phyloP scores from a whole-genome alignment of 73 alveolate species.

The Paramecium sexaurelia region DNA sequence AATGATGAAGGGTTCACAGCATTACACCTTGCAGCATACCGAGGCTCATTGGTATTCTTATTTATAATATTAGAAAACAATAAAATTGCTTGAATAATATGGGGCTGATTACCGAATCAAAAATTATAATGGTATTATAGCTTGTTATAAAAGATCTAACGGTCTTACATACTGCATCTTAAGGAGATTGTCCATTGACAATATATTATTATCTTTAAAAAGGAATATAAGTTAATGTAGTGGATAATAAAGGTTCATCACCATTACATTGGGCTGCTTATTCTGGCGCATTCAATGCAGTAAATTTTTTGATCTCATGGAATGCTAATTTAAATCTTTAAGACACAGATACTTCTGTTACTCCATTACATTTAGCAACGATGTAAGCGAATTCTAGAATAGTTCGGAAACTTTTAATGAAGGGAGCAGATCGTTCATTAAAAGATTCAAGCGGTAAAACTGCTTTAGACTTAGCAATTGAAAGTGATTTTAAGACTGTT shows the following conservation, averaged over 20 bases:
- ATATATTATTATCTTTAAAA: conserved; percentile 73
- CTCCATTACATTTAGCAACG: conserved; percentile 94
- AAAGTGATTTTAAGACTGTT: conserved; percentile 57
- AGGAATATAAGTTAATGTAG: conserved; percentile 71
- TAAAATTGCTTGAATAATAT: conserved; percentile 6
- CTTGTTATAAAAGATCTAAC: conserved; percentile 73
- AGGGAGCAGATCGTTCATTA: conserved; percentile 83
- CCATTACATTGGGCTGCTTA: conserved; percentile 99
- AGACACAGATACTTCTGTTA: conserved; percentile 85
- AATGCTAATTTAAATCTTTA: conserved; percentile 77
- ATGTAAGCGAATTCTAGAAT: conserved; percentile 81
- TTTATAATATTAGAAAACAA: neutral
- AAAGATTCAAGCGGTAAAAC: conserved; percentile 78
- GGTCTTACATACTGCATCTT: conserved; percentile 91
- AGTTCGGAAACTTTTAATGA: conserved; percentile 80
- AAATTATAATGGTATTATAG: conserved; percentile 23
- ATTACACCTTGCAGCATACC: conserved; percentile 91
- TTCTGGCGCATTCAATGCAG: conserved; percentile 86
- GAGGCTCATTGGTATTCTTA: conserved; percentile 86
- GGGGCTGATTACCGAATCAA: neutral
- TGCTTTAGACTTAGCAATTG: conserved; percentile 73
- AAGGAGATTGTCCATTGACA: conserved; percentile 90
- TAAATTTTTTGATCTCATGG: conserved; percentile 71
- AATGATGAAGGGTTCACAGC: conserved; percentile 95
- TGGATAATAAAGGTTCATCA: conserved; percentile 84